Evolutionary conservation across 257 asterid species (phyloP), one percentile per base, ranked within the genome.

Genomic region (Gynochthodes officinalis): DNA sequence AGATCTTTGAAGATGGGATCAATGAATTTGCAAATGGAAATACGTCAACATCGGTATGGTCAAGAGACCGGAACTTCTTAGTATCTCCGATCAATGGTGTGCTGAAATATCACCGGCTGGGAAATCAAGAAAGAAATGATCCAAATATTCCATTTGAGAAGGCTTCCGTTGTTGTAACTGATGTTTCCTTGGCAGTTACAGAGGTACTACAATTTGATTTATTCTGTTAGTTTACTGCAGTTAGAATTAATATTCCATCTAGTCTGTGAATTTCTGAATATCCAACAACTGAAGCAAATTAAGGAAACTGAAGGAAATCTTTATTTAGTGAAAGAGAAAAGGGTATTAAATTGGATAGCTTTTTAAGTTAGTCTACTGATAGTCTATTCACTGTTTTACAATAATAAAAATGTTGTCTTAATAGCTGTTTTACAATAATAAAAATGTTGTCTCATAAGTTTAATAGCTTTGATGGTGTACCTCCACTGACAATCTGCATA

Each of bases 1-100:
- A 95, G 99, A 87, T 95, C 54, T 95, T 95, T 81, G 97, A 95
- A 87, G 94, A 90, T 85, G 98, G 98, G 77, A 88, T 91, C 76
- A 84, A 77, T 73, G 98, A 87, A 78, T 84, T 87, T 75, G 81
- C 89, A 68, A 79, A 82, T 75, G 85, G 72, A 72, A 77, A 82
- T 67, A 72, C 76, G 60, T 44, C 64, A 68, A 63, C 71, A 55
- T 91, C 90, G 13, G 81, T 80, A 23, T 95, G 98, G 97, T 95
- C 95, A 59, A 83, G 70, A 71, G 84, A 83, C 67, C 89, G 91
- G 67, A 89, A 72, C 80, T 95, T 90, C 78, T 58, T 95, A 78
- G 98, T 95, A 75, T 91, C 95, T 70, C 99, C 99, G 32, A 90
- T 95, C 80, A 92, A 95, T 79, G 99, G 99, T 71, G 87, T 82